Evolutionary conservation across 495 filamentous ascomycete genomes (phyloP), one percentile per base, ranked within the genome.

Genomic region (Penicillium pulvis): DNA sequence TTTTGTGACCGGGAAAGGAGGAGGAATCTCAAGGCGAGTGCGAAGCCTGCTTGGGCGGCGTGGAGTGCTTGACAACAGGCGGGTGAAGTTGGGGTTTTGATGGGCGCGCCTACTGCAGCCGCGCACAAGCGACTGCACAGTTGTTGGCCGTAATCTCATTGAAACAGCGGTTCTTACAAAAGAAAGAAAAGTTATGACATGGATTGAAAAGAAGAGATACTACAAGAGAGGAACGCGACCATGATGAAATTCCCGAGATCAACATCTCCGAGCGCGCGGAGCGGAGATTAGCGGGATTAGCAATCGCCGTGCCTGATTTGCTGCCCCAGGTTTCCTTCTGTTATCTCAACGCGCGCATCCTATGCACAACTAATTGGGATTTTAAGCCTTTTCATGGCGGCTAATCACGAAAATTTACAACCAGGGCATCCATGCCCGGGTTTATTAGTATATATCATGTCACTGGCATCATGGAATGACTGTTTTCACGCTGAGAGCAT

Each of bases 1-100:
- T 57, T 85, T 74, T 14, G 82, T 82, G 1, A 83, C 64, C 19
- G 76, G 71, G 42, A 79, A 76, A 4, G 75, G 75, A 26, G 72
- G 73, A 49, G 75, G 75, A 17, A 79, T 77, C 8, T 77, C 69
- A 7, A 79, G 55, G 12, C 66, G 71, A 16, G 68, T 59, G 30
- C 74, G 75, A 11, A 42, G 56, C 39, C 61, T 63, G 24, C 57
- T 64, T 33, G 54, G 17, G 44, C 52, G 63, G 41, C 39, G 51
- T 55, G 58, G 39, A 17, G 69, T 70, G 47, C 53, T 65, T 26
- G 73, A 74, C 26, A 77, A 51, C 14, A 58, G 50, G n/a, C 68
- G 69, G 2, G 55, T 46, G 20, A 30, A 48, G n/a, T 39, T 58
- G 47, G 24, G 9, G 30, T 23, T 31, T 26, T 53, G 63, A 23